Evolutionary conservation across 192 early-diverging fungal species (phyloP), one percentile per base, ranked within the genome.

Genomic region (Mortierella claussenii): DNA sequence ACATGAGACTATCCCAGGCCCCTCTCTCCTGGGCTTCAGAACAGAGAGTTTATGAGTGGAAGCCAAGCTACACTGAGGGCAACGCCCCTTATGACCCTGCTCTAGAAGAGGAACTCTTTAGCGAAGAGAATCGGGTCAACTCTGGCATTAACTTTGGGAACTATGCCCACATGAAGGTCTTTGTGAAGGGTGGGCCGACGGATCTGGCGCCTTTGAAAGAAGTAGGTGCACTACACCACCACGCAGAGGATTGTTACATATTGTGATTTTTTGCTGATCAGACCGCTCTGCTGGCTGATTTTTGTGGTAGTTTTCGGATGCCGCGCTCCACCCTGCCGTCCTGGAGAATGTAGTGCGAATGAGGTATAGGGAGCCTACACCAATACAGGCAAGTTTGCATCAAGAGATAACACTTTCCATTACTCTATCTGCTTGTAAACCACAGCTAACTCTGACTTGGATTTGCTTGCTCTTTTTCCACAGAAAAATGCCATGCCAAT

Each of bases 111-210:
- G 85, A 89, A 31, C 79, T 95, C 17, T 93, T 88, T 59, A 82
- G 84, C 15, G 62, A 71, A 34, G 85, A 63, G 8, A 79, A 82
- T n/a, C 83, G 90, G 20, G 81, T 91, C 18, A 84, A 84, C 60
- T 83, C 87, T 33, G 93, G 93, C 32, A 88, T 93, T 45, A 93
- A 94, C 58, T 95, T 95, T 79, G 79, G 85, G 9, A 90, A 91
- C 40, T 95, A 95, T 69, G 85, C 89, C 21, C 65, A 83, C 32
- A 93, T 95, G 51, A 87, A 89, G 18, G 89, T 90, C 33, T 81
- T 82, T 23, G 85, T 88, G n/a, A 86, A 85, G 30, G 89, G 87
- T 2, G 78, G 80, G 27, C 75, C 73, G 1, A 43, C 84, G 17
- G 62, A 57, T 4, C 80, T 87, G 20, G 62, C 70, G 11, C 81